phyloP scores from a whole-genome alignment of 192 early-diverging fungal species.

The Rhizophagus clarus region DNA sequence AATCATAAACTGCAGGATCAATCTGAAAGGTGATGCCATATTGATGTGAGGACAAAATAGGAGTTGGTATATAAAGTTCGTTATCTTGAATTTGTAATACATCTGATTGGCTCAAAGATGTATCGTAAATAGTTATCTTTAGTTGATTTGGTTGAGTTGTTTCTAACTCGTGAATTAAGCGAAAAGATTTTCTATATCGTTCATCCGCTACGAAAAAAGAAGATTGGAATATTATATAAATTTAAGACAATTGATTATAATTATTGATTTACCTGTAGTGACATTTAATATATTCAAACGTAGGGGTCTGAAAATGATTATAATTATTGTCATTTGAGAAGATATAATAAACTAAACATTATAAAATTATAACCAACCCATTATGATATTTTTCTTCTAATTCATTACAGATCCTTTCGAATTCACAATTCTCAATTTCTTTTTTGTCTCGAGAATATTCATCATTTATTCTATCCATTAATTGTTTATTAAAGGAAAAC shows the following conservation, averaged over 20 bases:
- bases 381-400: not conserved
- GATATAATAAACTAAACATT: not conserved
- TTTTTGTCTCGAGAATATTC: not conserved
- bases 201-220: not conserved
- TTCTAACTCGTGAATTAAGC: not conserved
- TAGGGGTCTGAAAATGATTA: not conserved
- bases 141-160: not conserved
- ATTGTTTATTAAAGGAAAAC: not conserved
- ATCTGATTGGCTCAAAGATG: not conserved
- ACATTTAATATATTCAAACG: not conserved
- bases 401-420: not conserved
- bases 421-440: not conserved
- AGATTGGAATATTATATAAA: not conserved
- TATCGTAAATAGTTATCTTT: not conserved
- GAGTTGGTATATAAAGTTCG: not conserved
- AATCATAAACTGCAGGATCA: conserved; percentile 13
- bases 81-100: not conserved
- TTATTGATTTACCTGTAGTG: not conserved
- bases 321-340: not conserved
- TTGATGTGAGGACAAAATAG: not conserved
- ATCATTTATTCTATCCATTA: not conserved
- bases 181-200: not conserved
- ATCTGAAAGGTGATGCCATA: not conserved
- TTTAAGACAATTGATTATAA: not conserved
- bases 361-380: not conserved